Percentiles rank a stretch among this genome's conserved stretches.
Evolutionary conservation across 345 rosid genomes (phyloP).

Genomic region (Fremontodendron californicum): DNA sequence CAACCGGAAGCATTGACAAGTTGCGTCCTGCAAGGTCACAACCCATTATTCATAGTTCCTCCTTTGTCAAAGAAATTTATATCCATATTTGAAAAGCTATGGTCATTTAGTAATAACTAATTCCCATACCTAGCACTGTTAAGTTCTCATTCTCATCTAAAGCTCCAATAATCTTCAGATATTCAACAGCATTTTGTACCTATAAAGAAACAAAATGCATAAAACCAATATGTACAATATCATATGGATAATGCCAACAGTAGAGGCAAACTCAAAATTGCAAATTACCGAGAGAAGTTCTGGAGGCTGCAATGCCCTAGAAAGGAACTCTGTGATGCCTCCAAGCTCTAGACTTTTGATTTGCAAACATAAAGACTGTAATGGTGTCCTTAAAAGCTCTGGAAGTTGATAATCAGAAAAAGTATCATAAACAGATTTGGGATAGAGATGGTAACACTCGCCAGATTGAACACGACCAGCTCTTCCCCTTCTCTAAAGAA

Average conservation of each 20-base stretch:
- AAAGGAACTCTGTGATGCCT: constrained; percentile 78
- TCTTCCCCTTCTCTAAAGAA: constrained; percentile 84
- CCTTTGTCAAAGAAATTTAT: neutral
- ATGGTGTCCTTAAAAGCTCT: constrained; percentile 91
- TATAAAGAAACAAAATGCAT: constrained; percentile 27
- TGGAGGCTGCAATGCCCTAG: constrained; percentile 93
- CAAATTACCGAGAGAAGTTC: constrained; percentile 78
- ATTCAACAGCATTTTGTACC: constrained; percentile 97
- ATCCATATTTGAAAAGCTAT: neutral
- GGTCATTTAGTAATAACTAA: constrained; percentile 7
- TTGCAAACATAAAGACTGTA: constrained; percentile 94
- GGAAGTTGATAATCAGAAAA: constrained; percentile 92
- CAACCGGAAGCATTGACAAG: constrained; percentile 90
- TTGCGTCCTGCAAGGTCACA: constrained; percentile 56
- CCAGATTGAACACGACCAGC: constrained; percentile 99
- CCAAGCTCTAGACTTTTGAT: constrained; percentile 91
- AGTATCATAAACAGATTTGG: constrained; percentile 80
- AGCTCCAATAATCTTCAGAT: constrained; percentile 82
- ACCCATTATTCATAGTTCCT: constrained; percentile 17
- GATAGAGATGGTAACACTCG: constrained; percentile 95
- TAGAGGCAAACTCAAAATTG: neutral
- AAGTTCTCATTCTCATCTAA: constrained; percentile 82
- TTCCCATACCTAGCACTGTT: constrained; percentile 64
- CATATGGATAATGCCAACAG: constrained; percentile 3
- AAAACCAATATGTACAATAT: neutral